Conservation (phyloP, 768 basidiomycete genomes). For the Kwoniella heveanensis region DNA sequence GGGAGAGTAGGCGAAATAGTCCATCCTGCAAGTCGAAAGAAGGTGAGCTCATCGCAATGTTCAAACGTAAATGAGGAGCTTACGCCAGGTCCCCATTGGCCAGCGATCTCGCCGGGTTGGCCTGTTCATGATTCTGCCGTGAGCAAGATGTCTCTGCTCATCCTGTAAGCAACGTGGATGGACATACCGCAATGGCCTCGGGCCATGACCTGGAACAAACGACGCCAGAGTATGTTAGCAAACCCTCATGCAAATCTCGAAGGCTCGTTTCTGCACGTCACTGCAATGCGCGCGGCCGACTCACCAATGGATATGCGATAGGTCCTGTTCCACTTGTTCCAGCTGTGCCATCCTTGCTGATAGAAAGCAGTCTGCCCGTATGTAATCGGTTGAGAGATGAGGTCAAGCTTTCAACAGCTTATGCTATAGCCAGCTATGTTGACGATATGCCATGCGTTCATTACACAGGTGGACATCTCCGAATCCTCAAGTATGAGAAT, state of each 20-base stretch:
- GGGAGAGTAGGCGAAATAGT: slow-evolving; percentile 51
- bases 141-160: background rate
- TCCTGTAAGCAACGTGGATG: background rate
- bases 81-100: slow-evolving; percentile 44
- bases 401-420: too few relatives aligned
- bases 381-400: too few relatives aligned
- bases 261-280: too few relatives aligned
- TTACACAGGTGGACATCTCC: too few relatives aligned
- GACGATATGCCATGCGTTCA: too few relatives aligned
- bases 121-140: slow-evolving; percentile 23
- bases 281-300: too few relatives aligned
- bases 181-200: slow-evolving; percentile 44
- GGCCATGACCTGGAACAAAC: slow-evolving; percentile 41
- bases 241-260: too few relatives aligned
- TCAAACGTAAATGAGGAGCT: slow-evolving; percentile 6
- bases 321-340: slow-evolving; percentile 40
- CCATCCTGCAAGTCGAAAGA: slow-evolving; percentile 30
- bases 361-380: too few relatives aligned
- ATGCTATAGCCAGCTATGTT: too few relatives aligned
- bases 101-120: slow-evolving; percentile 42
- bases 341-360: slow-evolving; percentile 8
- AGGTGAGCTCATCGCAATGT: background rate
- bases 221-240: background rate
- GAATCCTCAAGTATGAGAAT: too few relatives aligned
- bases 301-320: slow-evolving; percentile 50